Conservation (phyloP, 345 rosid species). For the Salix dunnii region DNA sequence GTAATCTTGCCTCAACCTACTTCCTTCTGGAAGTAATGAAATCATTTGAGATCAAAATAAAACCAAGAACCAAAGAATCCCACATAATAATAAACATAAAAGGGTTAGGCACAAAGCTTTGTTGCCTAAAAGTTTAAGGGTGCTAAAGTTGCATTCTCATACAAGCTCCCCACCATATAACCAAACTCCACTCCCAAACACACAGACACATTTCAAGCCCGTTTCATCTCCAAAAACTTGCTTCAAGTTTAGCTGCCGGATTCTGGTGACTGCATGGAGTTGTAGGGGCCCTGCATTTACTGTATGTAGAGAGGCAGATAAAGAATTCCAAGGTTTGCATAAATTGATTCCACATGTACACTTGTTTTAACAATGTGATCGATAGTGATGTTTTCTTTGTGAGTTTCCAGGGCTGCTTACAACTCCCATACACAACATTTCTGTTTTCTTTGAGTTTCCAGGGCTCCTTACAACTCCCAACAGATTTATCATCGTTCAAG, state of each 20-base stretch:
- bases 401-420: constrained; percentile 19
- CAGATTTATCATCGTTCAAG: constrained; percentile 4
- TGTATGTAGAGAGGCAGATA: neutral
- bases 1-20: constrained; percentile 5
- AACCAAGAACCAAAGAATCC: neutral
- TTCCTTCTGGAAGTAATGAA: constrained; percentile 18
- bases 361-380: neutral
- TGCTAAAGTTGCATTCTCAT: constrained; percentile 29
- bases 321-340: neutral
- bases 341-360: neutral
- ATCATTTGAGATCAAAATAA: neutral
- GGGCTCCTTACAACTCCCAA: constrained; percentile 25
- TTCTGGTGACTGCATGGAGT: constrained; percentile 22
- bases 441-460: constrained; percentile 3
- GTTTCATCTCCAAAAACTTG: neutral
- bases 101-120: constrained; percentile 44
- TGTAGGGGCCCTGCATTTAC: constrained; percentile 19
- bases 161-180: constrained; percentile 25
- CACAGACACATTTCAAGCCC: neutral
- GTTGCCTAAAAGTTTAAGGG: constrained; percentile 24
- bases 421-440: constrained; percentile 3
- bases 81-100: constrained; percentile 2
- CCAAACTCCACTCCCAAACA: neutral
- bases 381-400: neutral
- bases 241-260: neutral